A percentile compares a stretch with the other conserved stretches of the same genome.
Evolutionary conservation across 116 monocot genomes (phyloP).

Genomic region (Trichopus zeylanicus): DNA sequence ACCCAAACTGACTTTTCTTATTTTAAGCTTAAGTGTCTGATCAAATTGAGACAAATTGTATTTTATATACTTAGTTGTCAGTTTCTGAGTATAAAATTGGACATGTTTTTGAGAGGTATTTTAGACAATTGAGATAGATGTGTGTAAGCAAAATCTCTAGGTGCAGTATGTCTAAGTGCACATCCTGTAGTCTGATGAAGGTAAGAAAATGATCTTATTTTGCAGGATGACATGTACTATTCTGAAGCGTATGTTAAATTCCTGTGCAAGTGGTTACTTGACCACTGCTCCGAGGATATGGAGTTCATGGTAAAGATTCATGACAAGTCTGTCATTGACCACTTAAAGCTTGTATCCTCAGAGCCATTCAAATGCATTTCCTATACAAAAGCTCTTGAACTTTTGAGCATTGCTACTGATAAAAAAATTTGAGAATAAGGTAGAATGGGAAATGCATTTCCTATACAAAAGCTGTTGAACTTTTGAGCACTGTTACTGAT

Average conservation of each 20-base stretch:
- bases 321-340: conserved; percentile 80
- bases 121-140: too few species aligned
- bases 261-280: conserved; percentile 90
- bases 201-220: background rate
- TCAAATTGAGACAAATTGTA: too few species aligned
- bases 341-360: conserved; percentile 69
- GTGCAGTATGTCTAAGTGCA: too few species aligned
- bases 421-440: conserved; percentile 91
- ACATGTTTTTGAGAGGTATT: too few species aligned
- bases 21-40: too few species aligned
- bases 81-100: too few species aligned
- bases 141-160: too few species aligned
- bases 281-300: conserved; percentile 77
- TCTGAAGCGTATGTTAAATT: conserved; percentile 81
- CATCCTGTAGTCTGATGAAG: too few species aligned
- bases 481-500: conserved; percentile 59
- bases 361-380: conserved; percentile 70
- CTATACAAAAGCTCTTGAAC: conserved; percentile 76
- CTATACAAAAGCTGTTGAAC: conserved; percentile 76
- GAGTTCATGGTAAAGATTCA: conserved; percentile 83
- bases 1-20: too few species aligned
- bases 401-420: conserved; percentile 59
- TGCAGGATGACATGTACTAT: conserved; percentile 90
- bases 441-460: conserved; percentile 87
- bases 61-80: too few species aligned